A percentile compares a stretch with the other conserved stretches of the same genome.
These are phyloP conservation scores for Pascua guehoae DNA, from an alignment of 1,284 basidiomycete species.

Conservation along the genomic window DNA sequence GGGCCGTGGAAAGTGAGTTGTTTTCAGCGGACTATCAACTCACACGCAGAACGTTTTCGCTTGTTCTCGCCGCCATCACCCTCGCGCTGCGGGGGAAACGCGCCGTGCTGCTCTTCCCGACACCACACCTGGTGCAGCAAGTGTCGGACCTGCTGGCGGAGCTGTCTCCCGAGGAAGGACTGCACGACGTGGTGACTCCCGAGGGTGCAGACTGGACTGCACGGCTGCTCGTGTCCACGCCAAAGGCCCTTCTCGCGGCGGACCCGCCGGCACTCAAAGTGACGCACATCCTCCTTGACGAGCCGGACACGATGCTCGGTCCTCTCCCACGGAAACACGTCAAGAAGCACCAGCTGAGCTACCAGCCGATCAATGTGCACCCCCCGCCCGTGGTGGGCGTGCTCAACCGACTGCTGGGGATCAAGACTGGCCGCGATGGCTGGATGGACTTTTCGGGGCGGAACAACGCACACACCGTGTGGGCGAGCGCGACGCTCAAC, in stretches of 20 bases:
- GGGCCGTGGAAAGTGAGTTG: conserved; percentile 39
- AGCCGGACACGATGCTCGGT: conserved; percentile 32
- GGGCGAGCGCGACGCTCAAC: conserved; percentile 29
- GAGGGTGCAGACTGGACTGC: conserved; percentile 3
- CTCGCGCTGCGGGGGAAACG: conserved; percentile 7
- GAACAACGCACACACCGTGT: conserved; percentile 25
- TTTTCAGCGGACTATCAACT: background rate
- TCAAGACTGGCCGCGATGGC: conserved; percentile 1
- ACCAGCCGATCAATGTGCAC: conserved; percentile 25
- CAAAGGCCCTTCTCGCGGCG: conserved; percentile 6
- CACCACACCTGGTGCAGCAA: conserved; percentile 30
- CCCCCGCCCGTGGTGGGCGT: conserved; percentile 23
- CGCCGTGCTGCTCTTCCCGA: conserved; percentile 28
- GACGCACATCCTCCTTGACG: conserved; percentile 32
- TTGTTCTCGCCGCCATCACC: conserved; percentile 25
- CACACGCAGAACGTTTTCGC: conserved; percentile 7
- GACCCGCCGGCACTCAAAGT: background rate
- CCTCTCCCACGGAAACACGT: conserved; percentile 20
- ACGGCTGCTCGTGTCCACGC: conserved; percentile 22
- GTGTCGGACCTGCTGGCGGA: conserved; percentile 12
- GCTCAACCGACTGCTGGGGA: conserved; percentile 21
- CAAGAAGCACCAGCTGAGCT: conserved; percentile 1
- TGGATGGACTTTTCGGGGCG: conserved; percentile 17
- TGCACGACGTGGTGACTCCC: background rate
- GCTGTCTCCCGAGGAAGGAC: background rate